phyloP scores from a whole-genome alignment of 805 yeast genomes.

The Barnettozyma californica region DNA sequence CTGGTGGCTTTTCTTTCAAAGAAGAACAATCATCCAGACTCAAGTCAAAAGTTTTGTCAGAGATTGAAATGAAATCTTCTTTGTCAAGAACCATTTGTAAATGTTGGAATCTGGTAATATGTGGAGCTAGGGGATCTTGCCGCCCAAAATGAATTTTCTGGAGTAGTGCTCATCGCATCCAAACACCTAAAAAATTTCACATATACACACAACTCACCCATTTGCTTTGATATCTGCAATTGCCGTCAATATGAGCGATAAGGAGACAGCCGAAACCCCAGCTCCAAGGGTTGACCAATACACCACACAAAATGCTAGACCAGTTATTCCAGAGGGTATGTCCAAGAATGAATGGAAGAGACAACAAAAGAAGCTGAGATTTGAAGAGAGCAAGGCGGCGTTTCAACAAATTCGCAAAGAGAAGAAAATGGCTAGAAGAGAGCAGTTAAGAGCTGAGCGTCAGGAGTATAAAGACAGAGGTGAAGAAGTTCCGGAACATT shows the following conservation, averaged over 20 bases:
- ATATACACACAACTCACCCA: background rate
- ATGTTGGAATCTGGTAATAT: background rate
- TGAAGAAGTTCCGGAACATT: slow-evolving; percentile 35
- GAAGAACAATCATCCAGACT: slow-evolving; percentile 15
- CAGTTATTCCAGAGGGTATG: slow-evolving; percentile 74
- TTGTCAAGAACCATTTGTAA: slow-evolving; percentile 3
- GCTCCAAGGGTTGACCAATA: background rate
- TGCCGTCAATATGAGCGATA: background rate
- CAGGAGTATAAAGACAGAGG: slow-evolving; percentile 33
- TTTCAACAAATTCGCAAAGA: slow-evolving; percentile 47
- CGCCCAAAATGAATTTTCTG: background rate
- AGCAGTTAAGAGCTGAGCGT: slow-evolving; percentile 34
- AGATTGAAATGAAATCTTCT: slow-evolving; percentile 16
- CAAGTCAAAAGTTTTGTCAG: slow-evolving; percentile 19
- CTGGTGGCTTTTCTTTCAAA: background rate
- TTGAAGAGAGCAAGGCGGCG: slow-evolving; percentile 63
- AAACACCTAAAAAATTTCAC: slow-evolving; percentile 6
- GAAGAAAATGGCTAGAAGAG: slow-evolving; percentile 45
- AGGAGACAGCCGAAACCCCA: background rate
- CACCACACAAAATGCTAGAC: slow-evolving; percentile 10
- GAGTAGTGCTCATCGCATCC: slow-evolving; percentile 12
- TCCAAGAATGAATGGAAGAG: slow-evolving; percentile 83
- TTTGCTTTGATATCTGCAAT: background rate
- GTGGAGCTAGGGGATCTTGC: background rate
- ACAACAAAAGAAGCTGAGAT: slow-evolving; percentile 47